A percentile compares a stretch with the other conserved stretches of the same genome.
These are phyloP conservation scores for Trichoderma simmonsii DNA, from an alignment of 2,329 filamentous ascomycete species.

Conservation along the genomic window DNA sequence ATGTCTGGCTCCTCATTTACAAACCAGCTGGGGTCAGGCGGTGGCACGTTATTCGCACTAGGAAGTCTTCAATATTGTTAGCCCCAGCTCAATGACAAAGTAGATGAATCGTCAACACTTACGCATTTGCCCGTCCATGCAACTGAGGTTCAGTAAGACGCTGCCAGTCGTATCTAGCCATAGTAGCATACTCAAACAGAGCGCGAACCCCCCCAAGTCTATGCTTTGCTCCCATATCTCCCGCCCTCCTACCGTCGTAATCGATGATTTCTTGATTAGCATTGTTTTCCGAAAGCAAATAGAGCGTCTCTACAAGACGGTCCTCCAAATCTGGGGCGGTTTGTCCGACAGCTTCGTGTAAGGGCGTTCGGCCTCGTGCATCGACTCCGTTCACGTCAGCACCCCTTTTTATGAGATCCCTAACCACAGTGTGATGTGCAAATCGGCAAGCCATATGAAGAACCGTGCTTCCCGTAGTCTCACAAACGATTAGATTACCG, in stretches of 20 bases:
- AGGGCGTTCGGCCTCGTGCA: constrained; percentile 1
- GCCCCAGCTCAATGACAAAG: not conserved
- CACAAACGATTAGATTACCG: not conserved
- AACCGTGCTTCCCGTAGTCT: not conserved
- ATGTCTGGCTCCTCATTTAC: not conserved
- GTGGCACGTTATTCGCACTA: not conserved
- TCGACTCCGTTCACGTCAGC: constrained; percentile 1
- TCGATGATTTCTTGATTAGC: not conserved
- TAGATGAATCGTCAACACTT: not conserved
- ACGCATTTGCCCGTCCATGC: not conserved
- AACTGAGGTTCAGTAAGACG: not conserved
- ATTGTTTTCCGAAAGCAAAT: not conserved
- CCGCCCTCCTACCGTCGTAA: not conserved
- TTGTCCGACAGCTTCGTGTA: constrained; percentile 17
- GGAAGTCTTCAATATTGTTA: not conserved
- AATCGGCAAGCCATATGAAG: constrained; percentile 20
- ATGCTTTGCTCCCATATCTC: not conserved
- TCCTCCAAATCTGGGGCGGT: not conserved
- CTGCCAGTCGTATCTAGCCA: not conserved
- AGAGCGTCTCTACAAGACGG: not conserved
- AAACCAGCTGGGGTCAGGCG: not conserved
- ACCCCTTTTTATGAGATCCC: not conserved
- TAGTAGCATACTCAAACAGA: constrained; percentile 5
- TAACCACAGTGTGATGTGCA: not conserved
- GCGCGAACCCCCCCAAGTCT: not conserved